Base-by-base conservation (phyloP, 2,329 filamentous ascomycete species). In the Aplosporella prunicola region DNA sequence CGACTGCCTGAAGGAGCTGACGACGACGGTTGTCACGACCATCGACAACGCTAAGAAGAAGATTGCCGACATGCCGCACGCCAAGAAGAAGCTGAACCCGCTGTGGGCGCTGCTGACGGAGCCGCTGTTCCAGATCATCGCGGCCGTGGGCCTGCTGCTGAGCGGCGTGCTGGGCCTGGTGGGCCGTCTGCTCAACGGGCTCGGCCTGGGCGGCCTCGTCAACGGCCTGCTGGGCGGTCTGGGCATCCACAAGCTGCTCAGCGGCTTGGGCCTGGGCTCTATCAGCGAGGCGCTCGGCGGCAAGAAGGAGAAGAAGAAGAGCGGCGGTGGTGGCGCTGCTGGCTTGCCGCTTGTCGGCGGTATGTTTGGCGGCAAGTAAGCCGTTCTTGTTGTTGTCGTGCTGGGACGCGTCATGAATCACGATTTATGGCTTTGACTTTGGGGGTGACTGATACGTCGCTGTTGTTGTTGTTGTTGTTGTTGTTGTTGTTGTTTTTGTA, bases 71-170 rank as follows among this genome's bases (percentile, higher is more conserved):
- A 91, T 94, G 83, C 87, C 88, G 5, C 82, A 93, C 48, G 88
- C 86, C 28, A 93, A 94, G 80, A 89, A 93, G 72, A 80, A 89
- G 68, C 72, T 94, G 43, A 94, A 89, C 66, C 87, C 88, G 9
- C 76, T 95, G 20, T 93, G 87, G 86, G 77, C 69, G 20, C 68
- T 94, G 32, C 67, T 91, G 47, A 77, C 77, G 23, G 85, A 94
- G 69, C 88, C 88, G 9, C 68, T 94, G 15, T 85, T 87, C 72
- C 88, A 95, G 71, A 94, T 94, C 56, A 73, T 94, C 32, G 85
- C 87, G 7, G 87, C 84, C 9, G 87, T 94, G 30, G 88, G 88
- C 15, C 64, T 94, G 42, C 62, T 94, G 45, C 69, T 95, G 43
- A 79, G 70, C 35, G 87, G 88, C 58, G 87, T 95, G 0, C 69